phyloP scores from a whole-genome alignment of 148 eudicot species.

The Spergularia marina region DNA sequence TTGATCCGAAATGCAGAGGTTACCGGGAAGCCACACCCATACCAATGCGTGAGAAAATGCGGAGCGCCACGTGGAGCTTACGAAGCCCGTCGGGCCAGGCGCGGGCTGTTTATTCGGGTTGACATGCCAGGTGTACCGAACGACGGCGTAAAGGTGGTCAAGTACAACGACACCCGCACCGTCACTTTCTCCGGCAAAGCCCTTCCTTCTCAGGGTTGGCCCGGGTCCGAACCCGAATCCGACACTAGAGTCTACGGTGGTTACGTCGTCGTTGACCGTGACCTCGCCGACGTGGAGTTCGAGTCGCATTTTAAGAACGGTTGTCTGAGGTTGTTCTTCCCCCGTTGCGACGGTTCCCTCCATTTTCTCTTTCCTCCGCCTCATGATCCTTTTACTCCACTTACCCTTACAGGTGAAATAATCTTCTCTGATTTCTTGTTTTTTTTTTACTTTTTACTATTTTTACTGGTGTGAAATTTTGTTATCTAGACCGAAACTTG shows the following conservation, averaged over 20 bases:
- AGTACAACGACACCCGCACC: background rate
- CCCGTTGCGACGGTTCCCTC: slow-evolving; percentile 15
- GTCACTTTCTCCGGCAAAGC: slow-evolving; percentile 8
- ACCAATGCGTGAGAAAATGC: background rate
- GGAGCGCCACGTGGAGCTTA: background rate
- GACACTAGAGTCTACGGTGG: slow-evolving; percentile 12
- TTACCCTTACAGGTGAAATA: background rate
- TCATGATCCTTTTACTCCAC: no score
- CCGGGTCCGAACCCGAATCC: background rate
- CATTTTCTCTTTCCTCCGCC: slow-evolving; percentile 2
- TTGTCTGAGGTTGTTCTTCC: slow-evolving; percentile 9
- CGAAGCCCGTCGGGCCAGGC: background rate
- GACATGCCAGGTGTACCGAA: slow-evolving; percentile 11
- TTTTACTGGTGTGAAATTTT: no score
- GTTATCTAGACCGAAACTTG: no score
- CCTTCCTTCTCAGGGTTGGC: background rate
- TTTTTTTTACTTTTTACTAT: background rate
- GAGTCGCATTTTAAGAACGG: background rate
- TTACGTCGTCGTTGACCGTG: slow-evolving; percentile 4
- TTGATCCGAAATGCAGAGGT: background rate
- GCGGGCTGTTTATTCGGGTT: background rate
- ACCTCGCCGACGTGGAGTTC: background rate
- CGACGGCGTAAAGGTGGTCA: slow-evolving; percentile 3
- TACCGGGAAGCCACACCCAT: background rate
- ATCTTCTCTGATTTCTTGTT: background rate